Percentiles rank a stretch among this genome's conserved stretches.
Evolutionary conservation across 441 rosid species (phyloP).

Genomic region (Euphorbia corollata): DNA sequence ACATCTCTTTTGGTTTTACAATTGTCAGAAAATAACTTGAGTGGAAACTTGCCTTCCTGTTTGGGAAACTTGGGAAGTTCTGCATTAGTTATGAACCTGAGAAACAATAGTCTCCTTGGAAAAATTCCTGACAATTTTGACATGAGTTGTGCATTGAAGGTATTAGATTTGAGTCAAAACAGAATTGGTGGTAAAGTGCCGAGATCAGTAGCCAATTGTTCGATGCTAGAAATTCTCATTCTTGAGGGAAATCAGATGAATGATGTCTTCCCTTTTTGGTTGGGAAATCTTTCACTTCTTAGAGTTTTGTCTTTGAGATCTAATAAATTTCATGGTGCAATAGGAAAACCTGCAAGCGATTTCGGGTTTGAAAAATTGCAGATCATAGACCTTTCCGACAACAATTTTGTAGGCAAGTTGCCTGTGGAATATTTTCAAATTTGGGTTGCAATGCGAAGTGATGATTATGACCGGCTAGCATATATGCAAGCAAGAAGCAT

Average conservation of each 20-base stretch:
- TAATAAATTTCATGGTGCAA: slow-evolving; percentile 20
- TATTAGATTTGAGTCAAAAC: slow-evolving; percentile 14
- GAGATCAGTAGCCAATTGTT: slow-evolving; percentile 17
- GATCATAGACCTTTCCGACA: background rate
- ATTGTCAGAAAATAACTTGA: slow-evolving; percentile 24
- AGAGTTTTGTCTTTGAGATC: slow-evolving; percentile 20
- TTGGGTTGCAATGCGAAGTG: background rate
- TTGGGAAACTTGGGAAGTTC: slow-evolving; percentile 7
- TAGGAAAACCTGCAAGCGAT: background rate
- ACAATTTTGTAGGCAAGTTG: background rate
- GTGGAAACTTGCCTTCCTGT: slow-evolving; percentile 23
- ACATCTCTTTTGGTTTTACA: background rate
- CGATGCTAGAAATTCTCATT: slow-evolving; percentile 9
- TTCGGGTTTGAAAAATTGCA: background rate
- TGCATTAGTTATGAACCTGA: slow-evolving; percentile 1
- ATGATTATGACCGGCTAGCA: background rate
- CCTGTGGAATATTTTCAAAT: background rate
- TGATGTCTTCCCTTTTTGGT: slow-evolving; percentile 31
- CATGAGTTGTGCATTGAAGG: background rate
- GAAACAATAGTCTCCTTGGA: slow-evolving; percentile 13
- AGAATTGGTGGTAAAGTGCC: slow-evolving; percentile 9
- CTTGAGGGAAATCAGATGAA: slow-evolving; percentile 25
- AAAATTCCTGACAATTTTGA: slow-evolving; percentile 6
- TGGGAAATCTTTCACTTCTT: slow-evolving; percentile 21
- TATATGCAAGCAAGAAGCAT: background rate